Evolutionary conservation across 2,329 filamentous ascomycete genomes (phyloP).

Genomic region (Hypoxylon sp.): DNA sequence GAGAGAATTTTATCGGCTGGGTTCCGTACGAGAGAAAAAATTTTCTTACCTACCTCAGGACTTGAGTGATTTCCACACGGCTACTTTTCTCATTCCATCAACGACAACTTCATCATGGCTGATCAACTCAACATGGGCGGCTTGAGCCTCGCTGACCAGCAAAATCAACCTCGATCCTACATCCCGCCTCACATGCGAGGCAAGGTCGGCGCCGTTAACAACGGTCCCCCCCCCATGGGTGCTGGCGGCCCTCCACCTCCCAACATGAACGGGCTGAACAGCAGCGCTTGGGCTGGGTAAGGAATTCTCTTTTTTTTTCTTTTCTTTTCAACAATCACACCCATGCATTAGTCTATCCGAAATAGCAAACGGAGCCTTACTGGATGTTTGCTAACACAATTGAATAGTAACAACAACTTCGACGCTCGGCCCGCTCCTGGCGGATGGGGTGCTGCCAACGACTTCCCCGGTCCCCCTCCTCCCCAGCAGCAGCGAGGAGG

Average conservation of each 20-base stretch:
- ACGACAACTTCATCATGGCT: slow-evolving; percentile 68
- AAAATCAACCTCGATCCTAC: slow-evolving; percentile 71
- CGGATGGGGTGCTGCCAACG: slow-evolving; percentile 47
- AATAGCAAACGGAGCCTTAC: background rate
- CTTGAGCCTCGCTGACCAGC: slow-evolving; percentile 68
- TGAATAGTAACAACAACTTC: slow-evolving; percentile 57
- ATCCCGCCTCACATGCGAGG: slow-evolving; percentile 85
- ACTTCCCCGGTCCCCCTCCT: slow-evolving; percentile 44
- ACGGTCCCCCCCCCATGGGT: slow-evolving; percentile 41
- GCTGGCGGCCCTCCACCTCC: slow-evolving; percentile 47
- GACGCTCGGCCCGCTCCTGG: slow-evolving; percentile 50
- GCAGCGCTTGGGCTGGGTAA: slow-evolving; percentile 71
- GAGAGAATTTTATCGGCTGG: slow-evolving; percentile 43
- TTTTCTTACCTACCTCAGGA: slow-evolving; percentile 13
- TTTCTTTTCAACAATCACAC: background rate
- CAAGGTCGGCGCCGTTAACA: slow-evolving; percentile 54
- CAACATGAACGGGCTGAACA: slow-evolving; percentile 63
- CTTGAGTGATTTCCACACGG: slow-evolving; percentile 4
- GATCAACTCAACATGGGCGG: slow-evolving; percentile 85
- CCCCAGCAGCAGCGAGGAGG: slow-evolving; percentile 41
- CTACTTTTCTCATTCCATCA: slow-evolving; percentile 17
- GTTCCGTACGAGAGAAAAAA: slow-evolving; percentile 40
- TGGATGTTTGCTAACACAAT: slow-evolving; percentile 34
- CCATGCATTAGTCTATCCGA: slow-evolving; percentile 6
- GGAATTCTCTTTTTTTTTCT: slow-evolving; percentile 40